Percentiles rank a stretch among this genome's conserved stretches.
Evolutionary conservation across 257 asterid genomes (phyloP).

Genomic region (Henckelia pumila): DNA sequence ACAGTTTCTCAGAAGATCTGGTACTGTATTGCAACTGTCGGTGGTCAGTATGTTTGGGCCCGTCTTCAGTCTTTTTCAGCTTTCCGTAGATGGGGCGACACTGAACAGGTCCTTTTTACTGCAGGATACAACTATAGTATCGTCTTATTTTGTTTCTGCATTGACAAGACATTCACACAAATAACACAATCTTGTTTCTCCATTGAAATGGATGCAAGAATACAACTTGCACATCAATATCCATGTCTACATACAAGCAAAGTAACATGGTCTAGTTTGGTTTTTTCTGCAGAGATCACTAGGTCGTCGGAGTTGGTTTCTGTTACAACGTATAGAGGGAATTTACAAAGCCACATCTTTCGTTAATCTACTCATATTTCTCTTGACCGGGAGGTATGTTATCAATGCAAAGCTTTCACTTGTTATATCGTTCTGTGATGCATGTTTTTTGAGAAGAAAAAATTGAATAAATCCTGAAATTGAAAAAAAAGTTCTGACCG

Average conservation of each 20-base stretch:
- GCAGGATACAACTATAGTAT: constrained; percentile 10
- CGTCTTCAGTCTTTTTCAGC: constrained; percentile 90
- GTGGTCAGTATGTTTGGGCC: constrained; percentile 93
- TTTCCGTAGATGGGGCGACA: constrained; percentile 95
- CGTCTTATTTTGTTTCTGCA: background rate
- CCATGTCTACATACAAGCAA: constrained; percentile 4
- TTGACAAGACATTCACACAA: background rate
- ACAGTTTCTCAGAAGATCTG: constrained; percentile 85
- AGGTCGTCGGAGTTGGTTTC: constrained; percentile 78
- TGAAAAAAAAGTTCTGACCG: background rate
- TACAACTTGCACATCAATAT: background rate
- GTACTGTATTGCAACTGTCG: constrained; percentile 91
- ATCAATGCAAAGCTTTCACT: background rate
- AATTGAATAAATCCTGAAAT: background rate
- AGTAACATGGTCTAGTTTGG: constrained; percentile 17
- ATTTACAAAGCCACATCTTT: constrained; percentile 88
- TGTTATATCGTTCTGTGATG: background rate
- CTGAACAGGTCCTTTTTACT: constrained; percentile 65
- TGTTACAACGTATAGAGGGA: constrained; percentile 80
- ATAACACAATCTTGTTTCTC: background rate
- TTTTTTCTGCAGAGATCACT: constrained; percentile 60
- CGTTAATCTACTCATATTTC: constrained; percentile 85
- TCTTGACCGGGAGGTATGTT: constrained; percentile 79
- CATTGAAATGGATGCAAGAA: background rate
- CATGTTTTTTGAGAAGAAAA: background rate